These are phyloP conservation scores for Chytridium lagenaria DNA, from an alignment of 371 early-diverging fungal genomes.

Conservation along the genomic window DNA sequence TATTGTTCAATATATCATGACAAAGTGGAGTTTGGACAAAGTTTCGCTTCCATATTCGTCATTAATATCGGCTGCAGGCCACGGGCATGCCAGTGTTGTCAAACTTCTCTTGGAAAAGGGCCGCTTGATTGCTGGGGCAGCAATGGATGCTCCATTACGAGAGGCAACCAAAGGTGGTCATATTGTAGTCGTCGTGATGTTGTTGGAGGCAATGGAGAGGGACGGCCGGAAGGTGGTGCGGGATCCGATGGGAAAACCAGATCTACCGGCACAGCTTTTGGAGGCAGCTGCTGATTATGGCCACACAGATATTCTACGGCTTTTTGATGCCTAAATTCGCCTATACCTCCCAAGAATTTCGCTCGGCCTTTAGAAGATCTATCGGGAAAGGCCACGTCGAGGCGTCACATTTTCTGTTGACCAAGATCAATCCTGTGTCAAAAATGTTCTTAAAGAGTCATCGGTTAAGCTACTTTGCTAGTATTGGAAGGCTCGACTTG, in stretches of 20 bases:
- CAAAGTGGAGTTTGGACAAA: background rate
- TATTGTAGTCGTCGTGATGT: background rate
- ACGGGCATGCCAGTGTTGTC: slow-evolving; percentile 4
- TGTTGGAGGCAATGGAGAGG: background rate
- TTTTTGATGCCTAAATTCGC: background rate
- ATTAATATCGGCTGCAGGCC: background rate
- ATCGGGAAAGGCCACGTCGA: background rate
- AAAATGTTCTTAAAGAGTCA: background rate
- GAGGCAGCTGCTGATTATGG: slow-evolving; percentile 22
- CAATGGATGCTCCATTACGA: background rate
- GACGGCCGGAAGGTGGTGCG: background rate
- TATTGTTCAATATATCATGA: background rate
- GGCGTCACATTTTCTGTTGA: background rate
- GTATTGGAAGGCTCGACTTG: background rate
- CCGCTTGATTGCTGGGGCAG: background rate
- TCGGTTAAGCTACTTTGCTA: slow-evolving; percentile 7
- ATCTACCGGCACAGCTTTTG: background rate
- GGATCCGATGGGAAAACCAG: background rate
- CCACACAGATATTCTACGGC: slow-evolving; percentile 16
- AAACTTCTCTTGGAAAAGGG: background rate
- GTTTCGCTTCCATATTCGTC: background rate
- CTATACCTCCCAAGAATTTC: background rate
- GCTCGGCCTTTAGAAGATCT: background rate
- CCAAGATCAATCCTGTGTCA: background rate
- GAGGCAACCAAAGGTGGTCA: slow-evolving; percentile 3